Percentiles rank a stretch among this genome's conserved stretches.
Evolutionary conservation across 768 basidiomycete genomes (phyloP).

Genomic region (Mycena galericulata): DNA sequence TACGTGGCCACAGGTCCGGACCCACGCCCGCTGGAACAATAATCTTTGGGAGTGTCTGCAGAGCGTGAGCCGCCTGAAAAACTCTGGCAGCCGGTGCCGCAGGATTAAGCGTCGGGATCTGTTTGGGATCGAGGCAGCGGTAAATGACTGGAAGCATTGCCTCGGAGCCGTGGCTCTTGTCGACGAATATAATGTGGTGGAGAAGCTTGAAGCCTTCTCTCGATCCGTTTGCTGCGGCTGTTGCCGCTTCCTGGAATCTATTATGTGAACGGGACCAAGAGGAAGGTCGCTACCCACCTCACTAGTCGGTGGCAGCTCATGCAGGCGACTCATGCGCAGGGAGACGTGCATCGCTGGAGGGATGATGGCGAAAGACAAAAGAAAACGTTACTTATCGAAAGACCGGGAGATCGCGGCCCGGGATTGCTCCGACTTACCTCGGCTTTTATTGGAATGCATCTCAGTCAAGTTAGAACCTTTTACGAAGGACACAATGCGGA

Average conservation of each 20-base stretch:
- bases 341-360: background rate
- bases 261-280: background rate
- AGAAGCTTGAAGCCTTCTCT: background rate
- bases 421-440: too few species aligned
- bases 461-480: too few species aligned
- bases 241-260: conserved; percentile 1
- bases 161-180: background rate
- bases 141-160: background rate
- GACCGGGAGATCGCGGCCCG: too few species aligned
- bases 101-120: conserved; percentile 1
- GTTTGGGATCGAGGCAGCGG: background rate
- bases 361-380: background rate
- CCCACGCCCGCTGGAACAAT: background rate
- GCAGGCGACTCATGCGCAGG: background rate
- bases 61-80: background rate
- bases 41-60: background rate
- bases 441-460: too few species aligned
- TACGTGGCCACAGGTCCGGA: conserved; percentile 3
- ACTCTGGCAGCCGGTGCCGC: background rate
- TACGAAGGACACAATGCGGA: too few species aligned
- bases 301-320: background rate
- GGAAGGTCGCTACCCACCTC: background rate
- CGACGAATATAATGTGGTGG: background rate
- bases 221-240: conserved; percentile 7
- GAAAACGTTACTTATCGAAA: too few species aligned